Base-by-base conservation (phyloP, 768 basidiomycete genomes). In the Glaciozyma antarctica region DNA sequence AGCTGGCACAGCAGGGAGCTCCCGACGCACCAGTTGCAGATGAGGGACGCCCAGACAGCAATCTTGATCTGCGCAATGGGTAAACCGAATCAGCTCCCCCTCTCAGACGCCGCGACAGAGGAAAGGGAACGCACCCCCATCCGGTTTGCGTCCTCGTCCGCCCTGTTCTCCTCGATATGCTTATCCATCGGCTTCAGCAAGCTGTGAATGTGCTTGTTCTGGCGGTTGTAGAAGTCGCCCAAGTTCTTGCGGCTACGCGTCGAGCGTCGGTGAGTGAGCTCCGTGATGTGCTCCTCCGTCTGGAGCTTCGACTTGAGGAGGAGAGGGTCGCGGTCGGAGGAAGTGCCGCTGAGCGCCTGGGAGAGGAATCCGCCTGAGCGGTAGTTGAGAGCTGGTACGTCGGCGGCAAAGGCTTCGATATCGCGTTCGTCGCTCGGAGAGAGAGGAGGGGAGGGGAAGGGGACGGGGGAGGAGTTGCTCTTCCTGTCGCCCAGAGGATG, bases 171-270 rank as follows among this genome's bases (percentile, higher is more conserved):
- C 58, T 84, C 82, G 0, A 90, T 90, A 73, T 92, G 88, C 43
- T 86, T 85, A 44, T 90, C 88, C 83, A 98, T 87, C 1, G 91
- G 83, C 77, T 94, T 95, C 43, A 98, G 81, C 66, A 97, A 77
- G n/a, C 84, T 82, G n/a, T 78, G 75, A 67, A 98, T 94, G 65
- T 92, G 86, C 88, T 24, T 30, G 54, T 70, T 94, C 72, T 58
- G 65, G 10, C 34, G n/a, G 9, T n/a, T 55, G 53, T 56, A 72
- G 53, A 58, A 68, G 87, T 66, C 79, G 82, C 52, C 80, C 76
- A 59, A 89, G 86, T 73, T 85, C 88, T 54, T 77, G 26, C 78
- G 77, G 75, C 84, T 88, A 62, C 86, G 85, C 32, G 77, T 80
- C 75, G 80, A 84, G 32, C 81, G 79, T 43, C 81, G 80, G 57